These are phyloP conservation scores for Boletus tylopilopsis DNA, from an alignment of 768 basidiomycete genomes.

Conservation along the genomic window DNA sequence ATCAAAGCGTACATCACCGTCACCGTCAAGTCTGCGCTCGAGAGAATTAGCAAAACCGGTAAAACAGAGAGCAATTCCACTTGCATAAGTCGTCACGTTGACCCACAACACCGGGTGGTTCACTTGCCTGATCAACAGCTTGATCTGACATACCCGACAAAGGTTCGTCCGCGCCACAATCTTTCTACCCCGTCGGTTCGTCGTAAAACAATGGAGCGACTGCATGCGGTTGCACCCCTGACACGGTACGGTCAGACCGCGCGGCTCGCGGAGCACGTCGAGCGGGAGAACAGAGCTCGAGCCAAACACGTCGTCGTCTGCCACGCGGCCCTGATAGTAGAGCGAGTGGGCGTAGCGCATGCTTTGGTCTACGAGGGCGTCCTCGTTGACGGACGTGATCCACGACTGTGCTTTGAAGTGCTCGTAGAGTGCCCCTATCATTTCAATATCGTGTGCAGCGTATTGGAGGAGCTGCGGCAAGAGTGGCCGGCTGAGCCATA, in stretches of 20 bases:
- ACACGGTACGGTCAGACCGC: constrained; percentile 22
- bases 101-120: constrained; percentile 22
- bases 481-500: constrained; percentile 39
- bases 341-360: constrained; percentile 29
- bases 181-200: constrained; percentile 9
- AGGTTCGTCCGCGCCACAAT: constrained; percentile 23
- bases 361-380: constrained; percentile 20
- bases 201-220: constrained; percentile 28
- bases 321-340: constrained; percentile 26
- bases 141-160: constrained; percentile 31
- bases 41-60: constrained; percentile 5
- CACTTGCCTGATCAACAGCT: constrained; percentile 25
- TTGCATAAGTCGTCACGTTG: constrained; percentile 12
- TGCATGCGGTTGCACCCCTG: constrained; percentile 26
- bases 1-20: neutral
- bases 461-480: constrained; percentile 35
- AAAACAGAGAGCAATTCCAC: neutral
- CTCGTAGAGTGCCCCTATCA: constrained; percentile 35
- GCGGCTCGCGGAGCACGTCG: constrained; percentile 26
- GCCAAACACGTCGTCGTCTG: constrained; percentile 22
- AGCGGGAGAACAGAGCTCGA: constrained; percentile 23
- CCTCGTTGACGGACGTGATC: constrained; percentile 19
- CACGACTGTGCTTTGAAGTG: constrained; percentile 28
- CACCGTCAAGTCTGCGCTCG: constrained; percentile 5
- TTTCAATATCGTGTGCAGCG: constrained; percentile 40